phyloP scores from a whole-genome alignment of 1,139 yeast genomes.

The Yamadazyma trypodendri region DNA sequence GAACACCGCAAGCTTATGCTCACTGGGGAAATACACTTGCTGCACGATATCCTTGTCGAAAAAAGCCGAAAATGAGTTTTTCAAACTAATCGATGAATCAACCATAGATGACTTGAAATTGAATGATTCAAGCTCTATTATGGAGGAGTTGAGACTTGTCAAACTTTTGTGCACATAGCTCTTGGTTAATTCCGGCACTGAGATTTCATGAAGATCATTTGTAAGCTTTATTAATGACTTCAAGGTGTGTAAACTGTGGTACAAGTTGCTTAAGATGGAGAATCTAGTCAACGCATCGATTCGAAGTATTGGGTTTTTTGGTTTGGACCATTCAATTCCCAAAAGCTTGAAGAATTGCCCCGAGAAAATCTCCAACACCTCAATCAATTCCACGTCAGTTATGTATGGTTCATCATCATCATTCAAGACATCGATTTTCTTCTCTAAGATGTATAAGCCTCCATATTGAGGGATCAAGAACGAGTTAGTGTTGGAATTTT shows the following conservation, averaged over 20 bases:
- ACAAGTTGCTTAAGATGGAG: constrained; percentile 54
- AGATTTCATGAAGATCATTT: constrained; percentile 67
- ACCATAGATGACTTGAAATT: constrained; percentile 49
- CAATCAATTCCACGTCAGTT: constrained; percentile 47
- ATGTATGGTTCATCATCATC: constrained; percentile 25
- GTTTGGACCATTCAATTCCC: constrained; percentile 47
- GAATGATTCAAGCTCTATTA: constrained; percentile 24
- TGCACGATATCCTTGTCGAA: constrained; percentile 94
- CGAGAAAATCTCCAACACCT: constrained; percentile 67
- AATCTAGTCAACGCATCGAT: constrained; percentile 66
- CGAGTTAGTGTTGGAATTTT: constrained; percentile 55
- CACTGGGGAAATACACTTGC: constrained; percentile 91
- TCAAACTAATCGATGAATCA: constrained; percentile 55
- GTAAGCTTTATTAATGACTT: constrained; percentile 70
- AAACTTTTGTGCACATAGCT: constrained; percentile 46
- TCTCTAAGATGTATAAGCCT: constrained; percentile 54
- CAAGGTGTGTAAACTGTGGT: constrained; percentile 53
- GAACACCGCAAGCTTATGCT: constrained; percentile 90
- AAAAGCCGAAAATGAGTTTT: constrained; percentile 71
- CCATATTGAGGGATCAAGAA: constrained; percentile 94
- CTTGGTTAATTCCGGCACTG: constrained; percentile 71
- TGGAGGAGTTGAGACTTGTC: constrained; percentile 30
- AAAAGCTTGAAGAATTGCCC: constrained; percentile 71
- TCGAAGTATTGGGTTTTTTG: constrained; percentile 59
- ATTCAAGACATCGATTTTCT: constrained; percentile 26